phyloP scores from a whole-genome alignment of 164 flowering plant genomes.

The Brasenia schreberi region DNA sequence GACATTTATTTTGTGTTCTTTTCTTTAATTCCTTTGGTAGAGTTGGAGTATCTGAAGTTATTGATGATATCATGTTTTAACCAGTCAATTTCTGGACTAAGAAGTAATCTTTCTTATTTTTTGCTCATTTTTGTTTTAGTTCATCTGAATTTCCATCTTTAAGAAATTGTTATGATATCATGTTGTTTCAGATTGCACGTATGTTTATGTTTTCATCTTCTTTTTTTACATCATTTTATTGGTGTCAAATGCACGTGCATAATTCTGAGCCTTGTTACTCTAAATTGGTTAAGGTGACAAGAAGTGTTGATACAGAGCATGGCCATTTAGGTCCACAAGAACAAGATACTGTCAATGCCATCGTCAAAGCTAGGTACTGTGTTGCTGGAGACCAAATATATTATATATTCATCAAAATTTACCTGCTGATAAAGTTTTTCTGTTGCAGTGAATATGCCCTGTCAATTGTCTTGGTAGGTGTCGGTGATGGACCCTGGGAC shows the following conservation, averaged over 20 bases:
- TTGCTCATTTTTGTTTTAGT: too few relatives aligned
- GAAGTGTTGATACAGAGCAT: constrained; percentile 24
- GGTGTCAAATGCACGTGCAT: too few relatives aligned
- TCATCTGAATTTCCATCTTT: too few relatives aligned
- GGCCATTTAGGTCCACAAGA: constrained; percentile 37
- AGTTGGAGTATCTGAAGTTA: background rate
- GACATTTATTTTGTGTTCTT: background rate
- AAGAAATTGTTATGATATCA: too few relatives aligned
- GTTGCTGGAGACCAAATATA: background rate
- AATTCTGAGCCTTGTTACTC: background rate
- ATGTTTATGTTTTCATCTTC: too few relatives aligned
- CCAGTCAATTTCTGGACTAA: too few relatives aligned
- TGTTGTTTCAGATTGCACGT: too few relatives aligned
- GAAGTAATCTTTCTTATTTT: too few relatives aligned
- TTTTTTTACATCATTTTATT: too few relatives aligned
- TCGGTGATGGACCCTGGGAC: constrained; percentile 57
- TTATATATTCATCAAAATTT: background rate
- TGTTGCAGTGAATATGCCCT: constrained; percentile 28
- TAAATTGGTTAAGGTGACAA: constrained; percentile 24
- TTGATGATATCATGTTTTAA: background rate
- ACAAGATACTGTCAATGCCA: constrained; percentile 31
- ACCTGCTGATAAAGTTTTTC: background rate
- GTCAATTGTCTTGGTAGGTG: constrained; percentile 48
- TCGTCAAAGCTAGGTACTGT: constrained; percentile 37
- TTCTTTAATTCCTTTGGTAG: background rate